A percentile compares a stretch with the other conserved stretches of the same genome.
Evolutionary conservation across 495 filamentous ascomycete genomes (phyloP).

Genomic region (Amorphotheca resinae): DNA sequence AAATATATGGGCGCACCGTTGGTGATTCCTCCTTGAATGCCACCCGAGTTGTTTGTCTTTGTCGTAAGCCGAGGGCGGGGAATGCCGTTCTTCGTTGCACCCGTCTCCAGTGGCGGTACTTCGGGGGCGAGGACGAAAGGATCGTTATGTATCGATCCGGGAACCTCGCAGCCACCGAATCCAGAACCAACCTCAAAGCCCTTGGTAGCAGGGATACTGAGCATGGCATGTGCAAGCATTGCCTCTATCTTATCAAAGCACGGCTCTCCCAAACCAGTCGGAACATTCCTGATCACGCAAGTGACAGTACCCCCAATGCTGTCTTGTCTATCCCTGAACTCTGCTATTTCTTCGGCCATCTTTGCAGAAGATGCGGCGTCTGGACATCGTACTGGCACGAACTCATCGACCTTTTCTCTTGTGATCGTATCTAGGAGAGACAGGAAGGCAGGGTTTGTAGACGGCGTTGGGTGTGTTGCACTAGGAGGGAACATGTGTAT

Average conservation of each 20-base stretch:
- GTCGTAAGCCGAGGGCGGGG: slow-evolving; percentile 54
- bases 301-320: slow-evolving; percentile 95
- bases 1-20: slow-evolving; percentile 96
- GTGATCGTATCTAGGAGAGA: slow-evolving; percentile 59
- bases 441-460: slow-evolving; percentile 78
- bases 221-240: slow-evolving; percentile 88
- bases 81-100: slow-evolving; percentile 28
- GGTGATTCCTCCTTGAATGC: slow-evolving; percentile 92
- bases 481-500: slow-evolving; percentile 79
- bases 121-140: slow-evolving; percentile 53
- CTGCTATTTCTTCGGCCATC: slow-evolving; percentile 74
- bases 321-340: slow-evolving; percentile 69
- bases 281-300: slow-evolving; percentile 87
- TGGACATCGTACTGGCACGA: slow-evolving; percentile 79
- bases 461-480: slow-evolving; percentile 52
- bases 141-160: slow-evolving; percentile 90
- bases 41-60: slow-evolving; percentile 91
- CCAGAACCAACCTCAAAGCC: slow-evolving; percentile 95
- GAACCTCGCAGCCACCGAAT: slow-evolving; percentile 76
- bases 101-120: slow-evolving; percentile 20
- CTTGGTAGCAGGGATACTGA: slow-evolving; percentile 93
- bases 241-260: slow-evolving; percentile 96
- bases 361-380: slow-evolving; percentile 44
- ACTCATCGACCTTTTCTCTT: slow-evolving; percentile 69
- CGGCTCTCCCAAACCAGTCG: slow-evolving; percentile 83